A percentile compares a stretch with the other conserved stretches of the same genome.
Evolutionary conservation across 805 yeast genomes (phyloP).

Genomic region (Cyberlindnera lachancei): DNA sequence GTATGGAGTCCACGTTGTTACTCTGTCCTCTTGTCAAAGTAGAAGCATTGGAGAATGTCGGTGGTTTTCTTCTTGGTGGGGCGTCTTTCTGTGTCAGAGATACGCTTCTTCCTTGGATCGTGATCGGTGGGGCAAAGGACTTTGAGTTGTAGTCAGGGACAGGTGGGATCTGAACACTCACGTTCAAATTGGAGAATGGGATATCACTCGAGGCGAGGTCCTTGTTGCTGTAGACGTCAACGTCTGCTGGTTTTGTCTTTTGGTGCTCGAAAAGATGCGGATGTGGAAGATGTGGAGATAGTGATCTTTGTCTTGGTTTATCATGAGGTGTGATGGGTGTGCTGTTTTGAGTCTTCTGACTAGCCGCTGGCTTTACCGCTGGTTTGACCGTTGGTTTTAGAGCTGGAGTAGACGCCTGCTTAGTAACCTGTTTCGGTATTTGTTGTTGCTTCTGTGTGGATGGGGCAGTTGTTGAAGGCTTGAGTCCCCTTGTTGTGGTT

Average conservation of each 20-base stretch:
- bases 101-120: conserved; percentile 21
- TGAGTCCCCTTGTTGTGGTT: neutral
- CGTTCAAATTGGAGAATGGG: conserved; percentile 9
- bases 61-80: conserved; percentile 20
- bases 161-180: conserved; percentile 17
- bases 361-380: neutral
- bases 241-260: neutral
- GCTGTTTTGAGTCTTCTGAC: neutral
- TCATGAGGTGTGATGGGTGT: neutral
- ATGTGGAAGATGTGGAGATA: neutral
- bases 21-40: too few relatives aligned
- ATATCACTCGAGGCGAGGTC: conserved; percentile 6
- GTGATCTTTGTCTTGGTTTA: neutral
- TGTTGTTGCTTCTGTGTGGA: conserved; percentile 1
- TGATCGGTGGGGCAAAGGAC: conserved; percentile 20
- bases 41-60: conserved; percentile 3
- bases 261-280: neutral
- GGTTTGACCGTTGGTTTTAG: neutral
- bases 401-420: neutral
- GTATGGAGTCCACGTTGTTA: too few relatives aligned
- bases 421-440: neutral
- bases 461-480: conserved; percentile 1
- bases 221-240: neutral
- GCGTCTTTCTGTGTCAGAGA: conserved; percentile 15
- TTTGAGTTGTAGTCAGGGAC: conserved; percentile 21